Percentiles rank a stretch among this genome's conserved stretches.
Conservation (phyloP, 2,329 filamentous ascomycete genomes). For the Pleomassaria siparia region DNA sequence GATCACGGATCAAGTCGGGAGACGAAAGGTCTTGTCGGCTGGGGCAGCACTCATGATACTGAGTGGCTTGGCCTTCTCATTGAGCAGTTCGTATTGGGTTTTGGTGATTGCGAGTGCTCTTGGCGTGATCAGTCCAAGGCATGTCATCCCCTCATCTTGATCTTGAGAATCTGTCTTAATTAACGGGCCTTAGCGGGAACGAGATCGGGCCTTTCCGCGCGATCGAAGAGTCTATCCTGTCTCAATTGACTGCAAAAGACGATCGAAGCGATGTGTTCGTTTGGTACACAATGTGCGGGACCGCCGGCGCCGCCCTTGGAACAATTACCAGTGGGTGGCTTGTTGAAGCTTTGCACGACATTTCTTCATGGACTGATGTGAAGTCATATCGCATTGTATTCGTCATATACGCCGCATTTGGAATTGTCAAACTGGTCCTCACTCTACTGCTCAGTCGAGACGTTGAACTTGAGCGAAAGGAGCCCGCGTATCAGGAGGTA, state of each 20-base stretch:
- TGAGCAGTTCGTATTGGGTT: conserved; percentile 21
- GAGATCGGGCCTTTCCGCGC: conserved; percentile 34
- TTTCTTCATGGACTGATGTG: conserved; percentile 24
- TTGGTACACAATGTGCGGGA: conserved; percentile 27
- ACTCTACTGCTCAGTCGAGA: conserved; percentile 32
- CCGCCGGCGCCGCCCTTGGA: conserved; percentile 20
- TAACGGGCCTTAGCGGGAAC: conserved; percentile 13
- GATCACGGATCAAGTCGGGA: conserved; percentile 26
- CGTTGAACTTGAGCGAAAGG: conserved; percentile 27
- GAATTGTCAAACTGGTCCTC: conserved; percentile 33
- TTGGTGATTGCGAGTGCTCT: conserved; percentile 23
- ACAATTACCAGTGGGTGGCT: conserved; percentile 31
- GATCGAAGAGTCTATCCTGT: conserved; percentile 27
- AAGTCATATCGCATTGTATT: conserved; percentile 38
- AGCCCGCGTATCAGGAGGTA: conserved; percentile 8
- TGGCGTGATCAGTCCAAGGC: conserved; percentile 25
- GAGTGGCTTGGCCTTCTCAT: conserved; percentile 21
- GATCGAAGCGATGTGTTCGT: conserved; percentile 24
- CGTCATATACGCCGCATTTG: conserved; percentile 37
- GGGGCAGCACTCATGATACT: conserved; percentile 23
- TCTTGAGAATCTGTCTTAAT: not conserved
- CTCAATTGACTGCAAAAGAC: conserved; percentile 19
- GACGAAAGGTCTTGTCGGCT: conserved; percentile 19
- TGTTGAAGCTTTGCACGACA: conserved; percentile 21
- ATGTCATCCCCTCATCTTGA: not conserved